Evolutionary conservation across 495 filamentous ascomycete species (phyloP).

Genomic region (Chaetomium tenue): DNA sequence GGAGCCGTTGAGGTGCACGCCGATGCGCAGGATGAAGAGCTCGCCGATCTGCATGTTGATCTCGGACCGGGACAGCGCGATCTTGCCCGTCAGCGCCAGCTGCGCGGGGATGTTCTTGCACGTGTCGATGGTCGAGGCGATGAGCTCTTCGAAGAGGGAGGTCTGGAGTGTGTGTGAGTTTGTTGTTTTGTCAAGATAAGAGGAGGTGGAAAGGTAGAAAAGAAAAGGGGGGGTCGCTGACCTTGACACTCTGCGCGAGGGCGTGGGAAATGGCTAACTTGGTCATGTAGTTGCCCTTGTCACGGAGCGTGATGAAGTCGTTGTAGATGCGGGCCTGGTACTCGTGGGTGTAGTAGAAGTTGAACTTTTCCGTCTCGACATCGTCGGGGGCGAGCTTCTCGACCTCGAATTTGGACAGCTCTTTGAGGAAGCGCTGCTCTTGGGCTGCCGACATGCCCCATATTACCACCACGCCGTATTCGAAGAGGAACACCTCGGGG

Average conservation of each 20-base stretch:
- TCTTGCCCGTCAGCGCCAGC: constrained; percentile 86
- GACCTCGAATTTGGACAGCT: constrained; percentile 90
- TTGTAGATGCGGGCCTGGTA: constrained; percentile 99
- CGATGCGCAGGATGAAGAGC: constrained; percentile 94
- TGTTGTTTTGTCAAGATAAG: constrained; percentile 9
- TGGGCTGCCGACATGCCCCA: constrained; percentile 92
- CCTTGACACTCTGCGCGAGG: constrained; percentile 89
- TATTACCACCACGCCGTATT: constrained; percentile 99
- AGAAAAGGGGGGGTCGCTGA: constrained; percentile 33
- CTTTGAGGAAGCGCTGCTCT: constrained; percentile 84
- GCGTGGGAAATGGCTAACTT: constrained; percentile 97
- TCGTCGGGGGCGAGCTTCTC: constrained; percentile 86
- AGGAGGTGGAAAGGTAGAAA: not conserved
- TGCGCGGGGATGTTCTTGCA: constrained; percentile 87
- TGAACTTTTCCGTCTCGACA: constrained; percentile 94
- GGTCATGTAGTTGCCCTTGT: constrained; percentile 94
- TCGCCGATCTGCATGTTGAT: constrained; percentile 99
- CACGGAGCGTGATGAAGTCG: constrained; percentile 91
- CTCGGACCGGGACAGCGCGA: constrained; percentile 74
- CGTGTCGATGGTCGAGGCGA: constrained; percentile 86
- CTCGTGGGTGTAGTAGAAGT: constrained; percentile 96
- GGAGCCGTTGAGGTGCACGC: constrained; percentile 94
- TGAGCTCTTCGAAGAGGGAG: constrained; percentile 92
- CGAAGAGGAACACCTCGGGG: constrained; percentile 92
- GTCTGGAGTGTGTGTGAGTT: constrained; percentile 54